Evolutionary conservation across 2,329 filamentous ascomycete genomes (phyloP).

Genomic region (Hypoxylon sp.): DNA sequence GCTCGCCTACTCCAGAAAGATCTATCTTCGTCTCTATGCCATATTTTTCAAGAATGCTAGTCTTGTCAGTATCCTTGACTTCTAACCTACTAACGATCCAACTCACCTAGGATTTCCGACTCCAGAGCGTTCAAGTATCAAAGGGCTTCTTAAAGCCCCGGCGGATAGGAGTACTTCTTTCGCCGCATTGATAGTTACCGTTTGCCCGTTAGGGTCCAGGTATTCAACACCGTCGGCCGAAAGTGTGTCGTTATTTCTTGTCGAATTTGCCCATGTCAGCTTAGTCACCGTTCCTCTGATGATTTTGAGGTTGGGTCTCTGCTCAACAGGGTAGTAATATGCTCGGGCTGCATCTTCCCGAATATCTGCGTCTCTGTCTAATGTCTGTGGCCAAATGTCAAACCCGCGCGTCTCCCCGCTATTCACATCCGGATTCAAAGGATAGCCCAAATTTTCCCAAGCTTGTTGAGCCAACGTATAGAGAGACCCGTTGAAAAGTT

Average conservation of each 20-base stretch:
- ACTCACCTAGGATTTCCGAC: slow-evolving; percentile 60
- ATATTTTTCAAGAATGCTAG: slow-evolving; percentile 58
- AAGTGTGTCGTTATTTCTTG: slow-evolving; percentile 18
- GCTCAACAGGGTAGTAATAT: slow-evolving; percentile 59
- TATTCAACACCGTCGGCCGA: slow-evolving; percentile 58
- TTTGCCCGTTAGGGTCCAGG: slow-evolving; percentile 56
- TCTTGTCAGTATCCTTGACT: slow-evolving; percentile 34
- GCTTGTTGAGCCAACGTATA: slow-evolving; percentile 51
- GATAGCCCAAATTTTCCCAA: slow-evolving; percentile 55
- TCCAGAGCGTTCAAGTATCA: slow-evolving; percentile 68
- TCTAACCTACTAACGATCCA: neutral
- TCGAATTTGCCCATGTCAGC: slow-evolving; percentile 51
- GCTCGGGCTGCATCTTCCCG: slow-evolving; percentile 61
- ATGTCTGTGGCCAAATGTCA: slow-evolving; percentile 57
- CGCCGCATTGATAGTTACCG: slow-evolving; percentile 55
- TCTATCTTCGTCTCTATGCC: slow-evolving; percentile 62
- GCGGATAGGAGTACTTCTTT: slow-evolving; percentile 65
- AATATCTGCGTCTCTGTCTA: slow-evolving; percentile 57
- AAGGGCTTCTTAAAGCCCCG: slow-evolving; percentile 66
- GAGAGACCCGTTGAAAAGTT: slow-evolving; percentile 56
- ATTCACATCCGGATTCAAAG: slow-evolving; percentile 58
- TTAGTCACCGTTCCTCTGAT: slow-evolving; percentile 57
- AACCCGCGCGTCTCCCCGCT: slow-evolving; percentile 59
- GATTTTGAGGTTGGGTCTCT: slow-evolving; percentile 58
- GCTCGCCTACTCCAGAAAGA: slow-evolving; percentile 67